phyloP scores from a whole-genome alignment of 306 rosid genomes.

The barrel medic (Medicago truncatula) region DNA sequence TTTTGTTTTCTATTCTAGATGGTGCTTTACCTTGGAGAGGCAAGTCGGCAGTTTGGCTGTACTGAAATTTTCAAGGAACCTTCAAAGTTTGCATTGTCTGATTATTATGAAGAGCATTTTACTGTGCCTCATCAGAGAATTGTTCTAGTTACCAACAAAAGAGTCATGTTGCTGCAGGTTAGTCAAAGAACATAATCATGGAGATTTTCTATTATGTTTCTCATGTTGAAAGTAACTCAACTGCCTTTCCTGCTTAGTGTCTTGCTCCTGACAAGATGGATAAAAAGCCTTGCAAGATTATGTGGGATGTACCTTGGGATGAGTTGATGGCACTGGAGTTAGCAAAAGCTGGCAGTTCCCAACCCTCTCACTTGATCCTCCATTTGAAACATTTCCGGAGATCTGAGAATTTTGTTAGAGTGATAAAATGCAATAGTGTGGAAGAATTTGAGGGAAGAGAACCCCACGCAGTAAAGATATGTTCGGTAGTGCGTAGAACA shows the following conservation, averaged over 20 bases:
- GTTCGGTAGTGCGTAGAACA: conserved; percentile 66
- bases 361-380: conserved; percentile 88
- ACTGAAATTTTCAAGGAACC: conserved; percentile 96
- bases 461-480: conserved; percentile 83
- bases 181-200: conserved; percentile 39
- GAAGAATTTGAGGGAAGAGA: conserved; percentile 73
- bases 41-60: conserved; percentile 89
- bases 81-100: conserved; percentile 92
- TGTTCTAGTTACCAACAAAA: conserved; percentile 88
- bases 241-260: conserved; percentile 61
- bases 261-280: conserved; percentile 83
- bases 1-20: conserved; percentile 57
- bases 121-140: conserved; percentile 75
- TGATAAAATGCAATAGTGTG: conserved; percentile 69
- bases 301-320: conserved; percentile 98
- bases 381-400: conserved; percentile 82
- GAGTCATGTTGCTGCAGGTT: conserved; percentile 94
- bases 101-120: conserved; percentile 86
- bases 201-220: conserved; percentile 36
- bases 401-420: conserved; percentile 80
- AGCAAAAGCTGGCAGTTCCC: conserved; percentile 77
- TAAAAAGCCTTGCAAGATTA: conserved; percentile 88
- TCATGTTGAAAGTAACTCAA: conserved; percentile 45
- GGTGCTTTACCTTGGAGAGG: conserved; percentile 95
- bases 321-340: conserved; percentile 92